Conservation (phyloP, 768 basidiomycete genomes). For the Russula lepida region DNA sequence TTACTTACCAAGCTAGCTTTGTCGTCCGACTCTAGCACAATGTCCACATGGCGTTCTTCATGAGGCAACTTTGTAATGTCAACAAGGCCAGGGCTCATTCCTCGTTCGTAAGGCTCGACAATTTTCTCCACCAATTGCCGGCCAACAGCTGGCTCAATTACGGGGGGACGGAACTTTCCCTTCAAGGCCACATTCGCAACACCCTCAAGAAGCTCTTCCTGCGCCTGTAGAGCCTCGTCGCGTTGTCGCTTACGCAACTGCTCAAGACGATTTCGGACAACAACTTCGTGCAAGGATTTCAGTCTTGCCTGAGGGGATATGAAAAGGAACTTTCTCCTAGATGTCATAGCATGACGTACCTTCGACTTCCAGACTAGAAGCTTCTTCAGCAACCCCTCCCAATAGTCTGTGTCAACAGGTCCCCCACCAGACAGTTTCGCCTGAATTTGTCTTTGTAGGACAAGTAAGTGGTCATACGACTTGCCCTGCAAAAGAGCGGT, state of each 20-base stretch:
- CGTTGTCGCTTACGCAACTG: conserved; percentile 93
- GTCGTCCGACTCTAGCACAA: conserved; percentile 63
- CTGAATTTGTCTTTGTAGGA: conserved; percentile 80
- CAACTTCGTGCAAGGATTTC: conserved; percentile 88
- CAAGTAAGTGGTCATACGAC: conserved; percentile 73
- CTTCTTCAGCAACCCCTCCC: conserved; percentile 89
- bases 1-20: conserved; percentile 41
- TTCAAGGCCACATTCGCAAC: conserved; percentile 55
- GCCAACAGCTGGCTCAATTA: conserved; percentile 29
- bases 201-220: conserved; percentile 80
- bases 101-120: conserved; percentile 71
- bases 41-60: conserved; percentile 78
- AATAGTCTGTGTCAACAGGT: conserved; percentile 95
- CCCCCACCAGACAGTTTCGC: conserved; percentile 85
- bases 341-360: conserved; percentile 33
- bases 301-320: conserved; percentile 63
- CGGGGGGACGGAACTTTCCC: conserved; percentile 34
- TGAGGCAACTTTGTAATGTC: conserved; percentile 60
- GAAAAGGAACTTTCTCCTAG: conserved; percentile 1
- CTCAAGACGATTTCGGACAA: conserved; percentile 91
- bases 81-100: conserved; percentile 78
- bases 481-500: conserved; percentile 75
- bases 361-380: conserved; percentile 96
- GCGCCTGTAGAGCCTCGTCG: conserved; percentile 90
- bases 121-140: conserved; percentile 41